A percentile compares a stretch with the other conserved stretches of the same genome.
Evolutionary conservation across 345 rosid species (phyloP).

Genomic region (Pugionium dolabratum): DNA sequence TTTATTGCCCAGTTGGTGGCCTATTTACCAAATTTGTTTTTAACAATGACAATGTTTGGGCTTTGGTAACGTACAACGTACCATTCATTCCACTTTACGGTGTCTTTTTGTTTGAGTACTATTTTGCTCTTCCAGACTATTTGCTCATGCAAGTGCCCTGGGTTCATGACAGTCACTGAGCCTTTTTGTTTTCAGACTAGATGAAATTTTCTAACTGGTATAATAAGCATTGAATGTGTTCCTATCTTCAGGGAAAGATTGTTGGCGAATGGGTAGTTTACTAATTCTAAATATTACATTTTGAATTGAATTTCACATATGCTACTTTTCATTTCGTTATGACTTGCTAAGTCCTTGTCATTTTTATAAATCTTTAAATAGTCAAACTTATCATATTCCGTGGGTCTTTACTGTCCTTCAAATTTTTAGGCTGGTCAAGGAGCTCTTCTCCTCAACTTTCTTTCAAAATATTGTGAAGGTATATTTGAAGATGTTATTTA

Average conservation of each 20-base stretch:
- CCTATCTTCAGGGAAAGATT: conserved; percentile 10
- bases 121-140: conserved; percentile 14
- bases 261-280: conserved; percentile 1
- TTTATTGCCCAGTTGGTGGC: conserved; percentile 1
- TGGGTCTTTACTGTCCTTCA: conserved; percentile 27
- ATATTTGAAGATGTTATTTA: conserved; percentile 22
- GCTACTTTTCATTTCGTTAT: conserved; percentile 9
- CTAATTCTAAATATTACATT: background rate
- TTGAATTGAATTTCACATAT: background rate
- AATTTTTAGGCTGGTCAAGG: conserved; percentile 87
- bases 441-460: conserved; percentile 86
- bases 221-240: conserved; percentile 10
- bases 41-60: conserved; percentile 18
- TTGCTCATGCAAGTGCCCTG: conserved; percentile 15
- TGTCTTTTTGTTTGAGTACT: conserved; percentile 5
- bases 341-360: conserved; percentile 11
- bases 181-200: conserved; percentile 14
- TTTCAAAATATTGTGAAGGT: conserved; percentile 95
- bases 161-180: conserved; percentile 7
- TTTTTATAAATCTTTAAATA: background rate
- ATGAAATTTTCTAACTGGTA: background rate
- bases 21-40: conserved; percentile 1
- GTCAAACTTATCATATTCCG: conserved; percentile 15
- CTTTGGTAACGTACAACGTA: conserved; percentile 9
- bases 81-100: conserved; percentile 9